Evolutionary conservation across 805 yeast species (phyloP).

Genomic region (Huiozyma naganishii): DNA sequence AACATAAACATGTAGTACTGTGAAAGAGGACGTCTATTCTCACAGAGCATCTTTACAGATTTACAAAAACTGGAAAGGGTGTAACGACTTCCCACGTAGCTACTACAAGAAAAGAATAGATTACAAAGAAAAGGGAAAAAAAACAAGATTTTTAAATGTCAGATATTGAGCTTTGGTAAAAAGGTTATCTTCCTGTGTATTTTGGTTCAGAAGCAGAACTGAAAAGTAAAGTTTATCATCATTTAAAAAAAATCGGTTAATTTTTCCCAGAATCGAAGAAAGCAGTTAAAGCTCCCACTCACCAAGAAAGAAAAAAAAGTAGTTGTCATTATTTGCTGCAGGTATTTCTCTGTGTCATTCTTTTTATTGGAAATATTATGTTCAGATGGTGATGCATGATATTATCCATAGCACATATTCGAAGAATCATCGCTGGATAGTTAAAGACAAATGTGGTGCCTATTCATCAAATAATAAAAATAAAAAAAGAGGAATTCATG

Average conservation of each 20-base stretch:
- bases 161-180: slow-evolving; percentile 43
- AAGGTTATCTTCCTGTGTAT: slow-evolving; percentile 58
- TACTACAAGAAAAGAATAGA: neutral
- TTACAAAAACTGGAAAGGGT: no score
- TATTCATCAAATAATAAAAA: slow-evolving; percentile 25
- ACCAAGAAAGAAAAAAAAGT: no score
- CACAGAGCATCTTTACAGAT: no score
- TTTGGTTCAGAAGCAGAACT: slow-evolving; percentile 93
- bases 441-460: slow-evolving; percentile 28
- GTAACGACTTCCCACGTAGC: no score
- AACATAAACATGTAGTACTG: no score
- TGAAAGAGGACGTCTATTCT: no score
- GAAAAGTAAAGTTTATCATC: slow-evolving; percentile 36
- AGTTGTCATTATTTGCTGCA: no score
- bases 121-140: neutral
- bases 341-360: no score
- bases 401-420: slow-evolving; percentile 67
- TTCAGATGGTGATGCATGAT: slow-evolving; percentile 99
- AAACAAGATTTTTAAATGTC: neutral
- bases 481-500: neutral
- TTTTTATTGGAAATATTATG: neutral
- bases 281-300: neutral
- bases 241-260: slow-evolving; percentile 5
- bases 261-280: neutral
- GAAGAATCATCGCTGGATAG: slow-evolving; percentile 32